These are phyloP conservation scores for Sphaerostilbella broomeana DNA, from an alignment of 2,329 filamentous ascomycete genomes.

Conservation along the genomic window DNA sequence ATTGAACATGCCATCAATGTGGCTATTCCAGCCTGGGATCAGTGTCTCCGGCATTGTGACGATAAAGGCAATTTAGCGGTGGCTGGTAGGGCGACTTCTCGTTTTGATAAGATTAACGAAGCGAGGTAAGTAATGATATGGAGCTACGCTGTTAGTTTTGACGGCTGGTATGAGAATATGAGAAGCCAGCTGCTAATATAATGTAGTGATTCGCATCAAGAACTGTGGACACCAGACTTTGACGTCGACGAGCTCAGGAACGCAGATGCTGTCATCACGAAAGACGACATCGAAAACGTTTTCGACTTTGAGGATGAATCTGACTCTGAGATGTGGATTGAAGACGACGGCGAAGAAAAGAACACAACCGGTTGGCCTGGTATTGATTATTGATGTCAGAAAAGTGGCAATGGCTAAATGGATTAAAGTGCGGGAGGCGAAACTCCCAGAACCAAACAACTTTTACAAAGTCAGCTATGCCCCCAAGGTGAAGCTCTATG, in stretches of 20 bases:
- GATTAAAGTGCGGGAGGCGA: constrained; percentile 13
- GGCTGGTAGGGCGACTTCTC: constrained; percentile 1
- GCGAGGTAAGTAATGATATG: neutral
- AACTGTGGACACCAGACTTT: no score
- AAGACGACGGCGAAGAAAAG: neutral
- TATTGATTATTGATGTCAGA: neutral
- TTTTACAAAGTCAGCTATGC: constrained; percentile 10
- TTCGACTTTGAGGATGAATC: no score
- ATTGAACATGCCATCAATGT: constrained; percentile 29
- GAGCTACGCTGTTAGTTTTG: neutral
- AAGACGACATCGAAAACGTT: no score
- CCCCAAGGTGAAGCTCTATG: constrained; percentile 7
- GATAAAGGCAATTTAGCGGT: neutral
- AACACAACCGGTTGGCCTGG: neutral
- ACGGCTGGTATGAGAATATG: neutral
- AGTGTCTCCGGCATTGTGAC: constrained; percentile 27
- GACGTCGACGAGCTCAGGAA: no score
- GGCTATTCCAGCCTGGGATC: constrained; percentile 37
- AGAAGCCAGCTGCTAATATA: neutral
- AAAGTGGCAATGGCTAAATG: constrained; percentile 6
- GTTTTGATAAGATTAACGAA: neutral
- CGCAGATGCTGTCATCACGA: no score
- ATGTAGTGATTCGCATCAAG: constrained; percentile 1
- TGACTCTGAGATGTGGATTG: neutral
- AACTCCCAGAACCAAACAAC: constrained; percentile 18